phyloP scores from a whole-genome alignment of 306 rosid genomes.

The Acacia melanoxylon region DNA sequence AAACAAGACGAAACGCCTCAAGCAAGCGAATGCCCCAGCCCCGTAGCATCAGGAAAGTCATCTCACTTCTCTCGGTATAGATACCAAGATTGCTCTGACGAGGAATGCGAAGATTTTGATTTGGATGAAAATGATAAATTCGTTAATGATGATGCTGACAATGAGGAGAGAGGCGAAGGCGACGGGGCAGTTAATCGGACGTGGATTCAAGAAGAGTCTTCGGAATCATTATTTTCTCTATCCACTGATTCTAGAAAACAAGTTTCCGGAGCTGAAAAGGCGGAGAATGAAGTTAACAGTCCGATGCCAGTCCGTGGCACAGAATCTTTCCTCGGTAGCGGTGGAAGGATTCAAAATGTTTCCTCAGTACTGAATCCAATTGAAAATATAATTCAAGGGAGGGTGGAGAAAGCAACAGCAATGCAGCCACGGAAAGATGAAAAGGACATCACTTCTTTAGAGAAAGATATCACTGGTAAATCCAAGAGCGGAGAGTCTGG shows the following conservation, averaged over 20 bases:
- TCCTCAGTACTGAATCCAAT: constrained; percentile 54
- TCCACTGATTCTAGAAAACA: constrained; percentile 51
- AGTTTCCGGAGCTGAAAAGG: constrained; percentile 41
- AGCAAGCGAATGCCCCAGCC: constrained; percentile 15
- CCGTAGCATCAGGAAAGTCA: constrained; percentile 8
- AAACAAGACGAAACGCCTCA: constrained; percentile 19
- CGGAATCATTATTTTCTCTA: constrained; percentile 80
- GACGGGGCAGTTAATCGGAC: background rate
- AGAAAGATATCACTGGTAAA: constrained; percentile 13
- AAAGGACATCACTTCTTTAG: constrained; percentile 61
- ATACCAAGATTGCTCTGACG: constrained; percentile 31
- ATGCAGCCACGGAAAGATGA: constrained; percentile 26
- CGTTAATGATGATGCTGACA: background rate
- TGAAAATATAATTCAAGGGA: constrained; percentile 55
- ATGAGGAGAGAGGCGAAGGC: background rate
- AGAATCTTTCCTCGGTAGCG: background rate
- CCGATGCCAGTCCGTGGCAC: constrained; percentile 21
- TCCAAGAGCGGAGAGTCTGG: constrained; percentile 41
- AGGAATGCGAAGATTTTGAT: constrained; percentile 26
- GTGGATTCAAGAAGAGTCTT: constrained; percentile 50
- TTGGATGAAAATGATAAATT: background rate
- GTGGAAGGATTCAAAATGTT: constrained; percentile 16
- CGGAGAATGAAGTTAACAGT: constrained; percentile 65
- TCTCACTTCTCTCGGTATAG: constrained; percentile 14
- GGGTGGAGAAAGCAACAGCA: constrained; percentile 37